Conservation (phyloP, 257 asterid genomes). For the Solanum pennellii region DNA sequence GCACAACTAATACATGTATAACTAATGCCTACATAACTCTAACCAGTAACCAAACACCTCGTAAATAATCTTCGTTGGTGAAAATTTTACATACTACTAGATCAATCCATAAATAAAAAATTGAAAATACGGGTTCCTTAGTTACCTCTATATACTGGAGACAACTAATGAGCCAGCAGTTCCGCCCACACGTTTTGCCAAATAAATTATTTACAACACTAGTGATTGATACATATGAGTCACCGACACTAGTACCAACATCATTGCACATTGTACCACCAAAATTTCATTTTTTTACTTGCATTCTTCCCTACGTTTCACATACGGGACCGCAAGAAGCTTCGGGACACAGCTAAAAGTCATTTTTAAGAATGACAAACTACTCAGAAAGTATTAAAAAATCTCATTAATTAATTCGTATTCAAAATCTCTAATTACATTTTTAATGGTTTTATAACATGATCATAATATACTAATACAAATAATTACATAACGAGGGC, state of each 20-base stretch:
- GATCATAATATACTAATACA: neutral
- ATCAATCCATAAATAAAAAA: neutral
- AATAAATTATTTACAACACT: neutral
- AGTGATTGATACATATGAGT: neutral
- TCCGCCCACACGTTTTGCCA: neutral
- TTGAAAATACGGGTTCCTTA: neutral
- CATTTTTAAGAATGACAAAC: neutral
- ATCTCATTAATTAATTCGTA: too few species aligned
- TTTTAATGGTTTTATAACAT: neutral
- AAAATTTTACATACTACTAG: neutral
- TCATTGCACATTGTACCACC: neutral
- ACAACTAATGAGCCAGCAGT: neutral
- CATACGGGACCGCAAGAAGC: neutral
- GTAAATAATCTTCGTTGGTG: neutral
- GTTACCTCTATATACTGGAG: neutral
- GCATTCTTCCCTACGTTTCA: neutral
- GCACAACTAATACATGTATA: too few species aligned
- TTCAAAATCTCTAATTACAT: too few species aligned
- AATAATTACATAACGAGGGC: neutral
- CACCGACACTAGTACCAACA: neutral
- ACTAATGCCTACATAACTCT: too few species aligned
- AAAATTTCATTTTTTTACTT: neutral
- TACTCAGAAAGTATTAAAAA: too few species aligned
- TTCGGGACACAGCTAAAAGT: neutral
- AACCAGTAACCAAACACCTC: rapidly evolving